phyloP scores from a whole-genome alignment of 2,329 filamentous ascomycete genomes.

The Onygenales sp. region DNA sequence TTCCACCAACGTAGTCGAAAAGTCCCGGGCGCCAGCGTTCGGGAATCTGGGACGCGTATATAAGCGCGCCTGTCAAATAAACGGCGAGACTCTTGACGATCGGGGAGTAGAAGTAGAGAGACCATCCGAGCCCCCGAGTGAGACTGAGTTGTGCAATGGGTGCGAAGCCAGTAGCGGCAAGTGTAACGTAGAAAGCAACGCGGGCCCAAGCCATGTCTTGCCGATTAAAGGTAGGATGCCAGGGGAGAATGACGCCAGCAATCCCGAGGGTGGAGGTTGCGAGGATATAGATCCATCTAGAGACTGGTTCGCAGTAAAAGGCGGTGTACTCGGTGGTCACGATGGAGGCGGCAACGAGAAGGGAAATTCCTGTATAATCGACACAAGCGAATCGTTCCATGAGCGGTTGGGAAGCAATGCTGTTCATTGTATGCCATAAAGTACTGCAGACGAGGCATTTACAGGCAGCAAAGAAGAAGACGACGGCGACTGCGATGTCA shows the following conservation, averaged over 20 bases:
- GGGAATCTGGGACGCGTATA: slow-evolving; percentile 87
- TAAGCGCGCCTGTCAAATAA: slow-evolving; percentile 71
- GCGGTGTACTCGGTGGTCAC: slow-evolving; percentile 98
- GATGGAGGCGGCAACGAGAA: slow-evolving; percentile 87
- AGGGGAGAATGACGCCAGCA: slow-evolving; percentile 82
- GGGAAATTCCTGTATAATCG: slow-evolving; percentile 93
- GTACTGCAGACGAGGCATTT: slow-evolving; percentile 92
- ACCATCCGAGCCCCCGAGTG: slow-evolving; percentile 69
- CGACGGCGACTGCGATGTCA: slow-evolving; percentile 80
- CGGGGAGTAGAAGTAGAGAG: slow-evolving; percentile 80
- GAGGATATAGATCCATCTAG: slow-evolving; percentile 76
- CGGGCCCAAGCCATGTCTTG: slow-evolving; percentile 86
- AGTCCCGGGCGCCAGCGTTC: slow-evolving; percentile 87
- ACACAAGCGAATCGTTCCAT: slow-evolving; percentile 96
- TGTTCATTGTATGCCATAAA: slow-evolving; percentile 98
- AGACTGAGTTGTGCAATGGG: slow-evolving; percentile 75
- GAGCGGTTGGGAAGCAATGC: slow-evolving; percentile 77
- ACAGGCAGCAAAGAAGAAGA: slow-evolving; percentile 93
- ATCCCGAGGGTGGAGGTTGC: slow-evolving; percentile 73
- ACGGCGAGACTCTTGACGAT: slow-evolving; percentile 78
- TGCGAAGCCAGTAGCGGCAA: slow-evolving; percentile 80
- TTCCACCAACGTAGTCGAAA: slow-evolving; percentile 92
- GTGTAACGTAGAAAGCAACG: slow-evolving; percentile 81
- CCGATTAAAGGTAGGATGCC: slow-evolving; percentile 92
- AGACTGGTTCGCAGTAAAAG: slow-evolving; percentile 92